Evolutionary conservation across 164 flowering plant species (phyloP), one percentile per base, ranked within the genome.

Genomic region (Magnolia officinalis): DNA sequence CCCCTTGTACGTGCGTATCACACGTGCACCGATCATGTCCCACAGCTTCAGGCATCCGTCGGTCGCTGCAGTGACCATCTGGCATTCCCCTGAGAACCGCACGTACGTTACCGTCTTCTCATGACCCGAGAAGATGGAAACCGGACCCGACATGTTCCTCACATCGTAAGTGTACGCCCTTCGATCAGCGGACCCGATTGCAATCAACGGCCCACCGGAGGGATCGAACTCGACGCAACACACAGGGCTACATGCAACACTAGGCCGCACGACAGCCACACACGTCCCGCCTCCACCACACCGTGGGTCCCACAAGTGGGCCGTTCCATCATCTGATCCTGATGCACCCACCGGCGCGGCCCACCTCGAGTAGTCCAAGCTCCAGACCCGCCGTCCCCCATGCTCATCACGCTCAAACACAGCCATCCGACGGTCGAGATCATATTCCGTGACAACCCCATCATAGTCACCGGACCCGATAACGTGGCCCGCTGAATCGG

Each of bases 341-440:
- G 96, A 91, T 6, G 90, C 96, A 0, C 92, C 91, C 2, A 87
- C 21, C 0, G 66, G 67, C n/a, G 90, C 86, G 2, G 71, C 77
- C 72, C 78, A 76, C 19, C 50, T 80, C 9, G 87, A 83, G 79
- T 91, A 91, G 78, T 91, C 96, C 67, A 91, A 71, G 81, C 91
- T 88, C 96, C 96, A 91, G 1, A 91, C 82, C 52, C 91, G 85
- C 10, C 90, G 82, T 2, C 96, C 96, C 19, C 92, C 90, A 63
- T 91, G 93, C 80, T 91, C 96, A 74, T 91, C 96, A 0, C 96
- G 88, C 81, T 91, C 96, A 74, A 87, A 88, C 6, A 90, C 72
- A 3, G 96, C 88, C 3, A 81, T 50, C 2, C 72, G 79, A 8
- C 63, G 81, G 71, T 91, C 92, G 51, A 91, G 86, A 52, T 91